phyloP scores from a whole-genome alignment of 2,329 filamentous ascomycete species.

The Penicillium carneum region DNA sequence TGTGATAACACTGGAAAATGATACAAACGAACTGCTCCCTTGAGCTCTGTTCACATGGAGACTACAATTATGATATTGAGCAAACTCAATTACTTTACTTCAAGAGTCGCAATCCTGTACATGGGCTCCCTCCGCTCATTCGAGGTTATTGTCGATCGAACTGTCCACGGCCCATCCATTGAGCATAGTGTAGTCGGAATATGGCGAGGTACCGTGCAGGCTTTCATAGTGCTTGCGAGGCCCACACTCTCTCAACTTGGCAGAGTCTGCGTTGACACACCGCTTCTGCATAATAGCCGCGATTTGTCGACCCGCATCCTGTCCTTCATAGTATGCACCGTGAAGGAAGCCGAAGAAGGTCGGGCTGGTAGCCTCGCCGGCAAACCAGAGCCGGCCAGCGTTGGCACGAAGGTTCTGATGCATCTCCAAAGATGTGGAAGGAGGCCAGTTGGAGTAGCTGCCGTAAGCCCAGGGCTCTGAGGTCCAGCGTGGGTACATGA shows the following conservation, averaged over 20 bases:
- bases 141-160: conserved; percentile 36
- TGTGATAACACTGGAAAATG: not conserved
- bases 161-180: conserved; percentile 44
- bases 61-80: not conserved
- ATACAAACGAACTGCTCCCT: not conserved
- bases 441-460: conserved; percentile 73
- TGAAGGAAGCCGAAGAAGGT: conserved; percentile 73
- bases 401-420: conserved; percentile 75
- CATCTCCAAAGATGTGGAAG: conserved; percentile 67
- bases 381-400: conserved; percentile 67
- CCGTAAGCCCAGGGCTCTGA: conserved; percentile 62
- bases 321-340: conserved; percentile 66
- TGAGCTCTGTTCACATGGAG: not conserved
- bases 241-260: conserved; percentile 31
- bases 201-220: conserved; percentile 43
- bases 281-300: conserved; percentile 36
- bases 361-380: conserved; percentile 69
- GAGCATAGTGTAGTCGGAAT: conserved; percentile 37
- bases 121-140: conserved; percentile 11
- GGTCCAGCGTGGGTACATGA: conserved; percentile 69
- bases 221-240: conserved; percentile 38
- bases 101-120: not conserved
- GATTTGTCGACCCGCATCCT: conserved; percentile 54
- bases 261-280: conserved; percentile 30
- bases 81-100: not conserved